These are phyloP conservation scores for Trichomonas tenax DNA, from an alignment of 208 protist species.

Conservation along the genomic window DNA sequence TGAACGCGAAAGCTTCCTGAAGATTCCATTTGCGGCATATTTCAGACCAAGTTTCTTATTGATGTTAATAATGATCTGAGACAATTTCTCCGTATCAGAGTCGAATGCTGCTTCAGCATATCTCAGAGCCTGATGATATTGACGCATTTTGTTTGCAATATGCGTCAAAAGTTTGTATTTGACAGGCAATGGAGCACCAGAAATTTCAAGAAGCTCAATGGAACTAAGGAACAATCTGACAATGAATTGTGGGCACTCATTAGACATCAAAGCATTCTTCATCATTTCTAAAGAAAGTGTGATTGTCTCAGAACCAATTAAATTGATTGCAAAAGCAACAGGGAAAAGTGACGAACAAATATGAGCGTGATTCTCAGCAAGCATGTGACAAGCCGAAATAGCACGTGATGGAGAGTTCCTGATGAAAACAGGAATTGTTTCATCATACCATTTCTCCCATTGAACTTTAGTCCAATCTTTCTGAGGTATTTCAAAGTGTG, in stretches of 20 bases:
- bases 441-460: neutral
- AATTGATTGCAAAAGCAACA: neutral
- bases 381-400: neutral
- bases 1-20: neutral
- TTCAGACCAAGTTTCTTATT: neutral
- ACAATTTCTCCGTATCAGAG: neutral
- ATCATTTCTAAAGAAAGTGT: neutral
- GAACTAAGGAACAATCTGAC: neutral
- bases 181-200: neutral
- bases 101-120: neutral
- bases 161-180: neutral
- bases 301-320: neutral
- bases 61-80: neutral
- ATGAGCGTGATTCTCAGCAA: neutral
- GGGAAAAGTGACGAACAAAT: neutral
- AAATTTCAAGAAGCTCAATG: neutral
- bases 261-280: neutral
- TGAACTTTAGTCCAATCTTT: neutral
- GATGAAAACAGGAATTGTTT: neutral
- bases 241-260: neutral
- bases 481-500: neutral
- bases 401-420: neutral
- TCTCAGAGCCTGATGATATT: neutral
- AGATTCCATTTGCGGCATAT: neutral
- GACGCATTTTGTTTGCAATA: neutral